phyloP scores from a whole-genome alignment of 148 eudicot species.

The Nepenthes mirabilis region DNA sequence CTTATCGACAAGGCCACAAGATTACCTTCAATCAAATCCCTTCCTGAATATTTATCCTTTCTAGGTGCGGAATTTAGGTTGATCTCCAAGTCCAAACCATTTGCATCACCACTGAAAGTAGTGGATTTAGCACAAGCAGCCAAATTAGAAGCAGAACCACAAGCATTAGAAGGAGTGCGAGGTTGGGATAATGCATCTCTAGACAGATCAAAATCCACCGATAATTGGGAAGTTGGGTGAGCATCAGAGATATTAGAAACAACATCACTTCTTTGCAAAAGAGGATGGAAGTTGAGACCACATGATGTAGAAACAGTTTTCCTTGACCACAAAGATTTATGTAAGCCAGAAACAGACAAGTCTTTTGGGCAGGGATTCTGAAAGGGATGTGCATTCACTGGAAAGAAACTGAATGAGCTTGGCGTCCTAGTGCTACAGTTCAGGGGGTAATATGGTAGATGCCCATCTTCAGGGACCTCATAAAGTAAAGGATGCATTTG shows the following conservation, averaged over 20 bases:
- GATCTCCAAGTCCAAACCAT: conserved; percentile 68
- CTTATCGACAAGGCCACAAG: not conserved
- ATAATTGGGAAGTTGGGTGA: conserved; percentile 17
- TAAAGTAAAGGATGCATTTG: conserved; percentile 90
- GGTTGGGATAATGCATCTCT: conserved; percentile 19
- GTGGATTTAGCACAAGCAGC: conserved; percentile 19
- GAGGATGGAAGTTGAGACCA: conserved; percentile 77
- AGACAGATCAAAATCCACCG: conserved; percentile 30
- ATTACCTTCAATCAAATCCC: conserved; percentile 13
- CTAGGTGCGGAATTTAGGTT: conserved; percentile 42
- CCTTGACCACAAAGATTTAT: conserved; percentile 23
- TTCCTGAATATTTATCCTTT: conserved; percentile 24
- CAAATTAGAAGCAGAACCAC: conserved; percentile 11
- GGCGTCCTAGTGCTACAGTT: conserved; percentile 27
- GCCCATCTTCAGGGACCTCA: conserved; percentile 48
- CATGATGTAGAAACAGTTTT: conserved; percentile 22
- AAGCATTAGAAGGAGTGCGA: conserved; percentile 14
- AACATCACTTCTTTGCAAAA: conserved; percentile 52
- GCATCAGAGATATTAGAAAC: conserved; percentile 14
- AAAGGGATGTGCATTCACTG: conserved; percentile 45
- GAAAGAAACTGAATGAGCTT: conserved; percentile 58
- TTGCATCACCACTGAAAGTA: conserved; percentile 24
- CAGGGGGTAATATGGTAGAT: conserved; percentile 41
- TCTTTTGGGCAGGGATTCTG: conserved; percentile 23
- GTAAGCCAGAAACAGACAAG: conserved; percentile 18